Conservation (phyloP, 2,329 filamentous ascomycete species). For the Neodidymelliopsis sp. region DNA sequence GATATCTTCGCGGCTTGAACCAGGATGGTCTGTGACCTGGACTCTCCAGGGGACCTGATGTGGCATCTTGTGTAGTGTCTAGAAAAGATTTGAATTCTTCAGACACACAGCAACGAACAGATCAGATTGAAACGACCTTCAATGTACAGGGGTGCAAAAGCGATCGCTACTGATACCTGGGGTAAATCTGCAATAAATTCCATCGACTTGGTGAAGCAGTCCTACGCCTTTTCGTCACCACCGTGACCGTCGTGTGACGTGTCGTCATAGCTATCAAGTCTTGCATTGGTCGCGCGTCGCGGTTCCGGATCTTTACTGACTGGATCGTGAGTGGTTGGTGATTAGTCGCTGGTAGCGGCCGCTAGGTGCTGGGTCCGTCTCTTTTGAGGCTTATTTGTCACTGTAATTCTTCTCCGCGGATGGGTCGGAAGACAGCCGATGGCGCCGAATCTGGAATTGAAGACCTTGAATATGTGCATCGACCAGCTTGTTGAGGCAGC, state of each 20-base stretch:
- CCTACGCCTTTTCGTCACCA: slow-evolving; percentile 9
- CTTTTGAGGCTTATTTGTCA: slow-evolving; percentile 16
- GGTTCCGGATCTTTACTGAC: not conserved
- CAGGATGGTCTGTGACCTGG: slow-evolving; percentile 46
- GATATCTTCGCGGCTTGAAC: slow-evolving; percentile 52
- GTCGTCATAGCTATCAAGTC: slow-evolving; percentile 9
- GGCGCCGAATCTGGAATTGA: not conserved
- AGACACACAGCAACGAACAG: not conserved
- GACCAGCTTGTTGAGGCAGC: not conserved
- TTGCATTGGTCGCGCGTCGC: not conserved
- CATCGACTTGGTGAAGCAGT: not conserved
- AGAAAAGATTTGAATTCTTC: too few species aligned
- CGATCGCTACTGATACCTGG: not conserved
- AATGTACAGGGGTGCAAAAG: not conserved
- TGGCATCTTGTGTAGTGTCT: too few species aligned
- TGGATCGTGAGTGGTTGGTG: not conserved
- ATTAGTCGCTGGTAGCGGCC: slow-evolving; percentile 14
- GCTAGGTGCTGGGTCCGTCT: slow-evolving; percentile 8
- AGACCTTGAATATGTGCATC: not conserved
- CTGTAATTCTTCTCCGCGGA: slow-evolving; percentile 16
- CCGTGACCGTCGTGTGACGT: not conserved
- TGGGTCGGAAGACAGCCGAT: not conserved
- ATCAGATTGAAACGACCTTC: not conserved
- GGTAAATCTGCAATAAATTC: not conserved
- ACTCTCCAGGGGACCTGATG: slow-evolving; percentile 36